Evolutionary conservation across 768 basidiomycete genomes (phyloP), one percentile per base, ranked within the genome.

Genomic region (Kondoa malvinella): DNA sequence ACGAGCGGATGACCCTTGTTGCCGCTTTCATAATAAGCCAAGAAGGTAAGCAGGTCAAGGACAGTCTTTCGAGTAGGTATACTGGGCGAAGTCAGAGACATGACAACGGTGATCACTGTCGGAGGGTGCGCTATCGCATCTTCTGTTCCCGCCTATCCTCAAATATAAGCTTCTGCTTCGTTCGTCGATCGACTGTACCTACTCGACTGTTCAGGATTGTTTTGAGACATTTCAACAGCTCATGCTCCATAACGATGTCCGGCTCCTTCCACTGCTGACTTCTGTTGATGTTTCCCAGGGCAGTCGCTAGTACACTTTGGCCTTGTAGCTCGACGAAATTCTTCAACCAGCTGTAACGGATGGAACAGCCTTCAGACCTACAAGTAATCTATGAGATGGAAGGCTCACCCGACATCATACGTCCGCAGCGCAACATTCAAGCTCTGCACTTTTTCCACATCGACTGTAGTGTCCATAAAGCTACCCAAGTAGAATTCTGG

Each of bases 401-500:
- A 33, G 34, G 32, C 82, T 69, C 76, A 92, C 89, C 83, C 83
- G 66, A 92, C 78, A 75, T 89, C 86, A 73, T 86, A 85, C 62
- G 88, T 88, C 66, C 92, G 82, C 82, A 95, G 31, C 86, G 87
- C 73, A 34, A 79, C 77, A 8, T 81, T 81, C 59, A 97, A 79
- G 67, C 87, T 84, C 26, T 82, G 80, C 12, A 88, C 87, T 70
- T 91, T 85, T 77, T 89, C 88, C 56, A 84, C 78, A 0, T 86
- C 91, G 63, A 95, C 85, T 1, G 87, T 87, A 68, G 84, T 84
- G 74, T 92, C 87, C 74, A 96, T 80, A 75, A 95, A 89, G 77
- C 86, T 89, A 77, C 86, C 84, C 71, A 97, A 84, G 75, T 91
- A 96, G 87, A 87, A 95, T 76, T 95, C 88, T 1, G 92, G 91